Conservation (phyloP, 1,284 basidiomycete species). For the Cutaneotrichosporon dermatis region DNA sequence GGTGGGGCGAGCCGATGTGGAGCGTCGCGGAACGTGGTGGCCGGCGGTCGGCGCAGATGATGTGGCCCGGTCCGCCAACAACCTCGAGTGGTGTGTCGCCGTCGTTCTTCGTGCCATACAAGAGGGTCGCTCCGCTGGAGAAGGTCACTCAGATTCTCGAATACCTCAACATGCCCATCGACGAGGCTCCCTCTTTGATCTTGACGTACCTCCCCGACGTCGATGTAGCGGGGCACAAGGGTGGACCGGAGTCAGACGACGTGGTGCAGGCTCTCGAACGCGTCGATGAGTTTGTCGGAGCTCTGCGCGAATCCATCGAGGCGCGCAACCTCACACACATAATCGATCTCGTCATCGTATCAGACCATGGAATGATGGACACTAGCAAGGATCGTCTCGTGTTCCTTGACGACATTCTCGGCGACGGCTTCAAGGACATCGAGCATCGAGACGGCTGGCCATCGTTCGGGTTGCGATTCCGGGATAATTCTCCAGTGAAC, state of each 20-base stretch:
- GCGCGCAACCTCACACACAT: slow-evolving; percentile 73
- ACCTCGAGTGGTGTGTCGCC: slow-evolving; percentile 62
- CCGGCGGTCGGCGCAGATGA: slow-evolving; percentile 73
- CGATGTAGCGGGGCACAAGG: slow-evolving; percentile 60
- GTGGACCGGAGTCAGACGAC: slow-evolving; percentile 66
- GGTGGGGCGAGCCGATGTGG: slow-evolving; percentile 89
- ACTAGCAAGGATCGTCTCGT: slow-evolving; percentile 70
- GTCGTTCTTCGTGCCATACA: slow-evolving; percentile 71
- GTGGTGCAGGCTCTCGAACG: slow-evolving; percentile 65
- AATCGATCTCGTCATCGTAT: slow-evolving; percentile 83
- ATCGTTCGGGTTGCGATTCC: slow-evolving; percentile 8
- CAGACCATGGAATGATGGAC: slow-evolving; percentile 89
- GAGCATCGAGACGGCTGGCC: slow-evolving; percentile 63
- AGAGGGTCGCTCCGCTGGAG: slow-evolving; percentile 54
- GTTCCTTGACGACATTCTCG: slow-evolving; percentile 79
- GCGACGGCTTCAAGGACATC: slow-evolving; percentile 61
- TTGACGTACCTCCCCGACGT: slow-evolving; percentile 57
- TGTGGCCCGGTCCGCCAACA: slow-evolving; percentile 83
- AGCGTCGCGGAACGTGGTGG: slow-evolving; percentile 71
- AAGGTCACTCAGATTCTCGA: slow-evolving; percentile 69
- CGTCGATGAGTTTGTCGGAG: slow-evolving; percentile 62
- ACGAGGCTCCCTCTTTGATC: slow-evolving; percentile 69
- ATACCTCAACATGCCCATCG: slow-evolving; percentile 71
- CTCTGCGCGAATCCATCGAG: slow-evolving; percentile 60
- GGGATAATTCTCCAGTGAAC: neutral